These are phyloP conservation scores for Amaranthus hypochondriacus DNA, from an alignment of 148 eudicot species.

Conservation along the genomic window DNA sequence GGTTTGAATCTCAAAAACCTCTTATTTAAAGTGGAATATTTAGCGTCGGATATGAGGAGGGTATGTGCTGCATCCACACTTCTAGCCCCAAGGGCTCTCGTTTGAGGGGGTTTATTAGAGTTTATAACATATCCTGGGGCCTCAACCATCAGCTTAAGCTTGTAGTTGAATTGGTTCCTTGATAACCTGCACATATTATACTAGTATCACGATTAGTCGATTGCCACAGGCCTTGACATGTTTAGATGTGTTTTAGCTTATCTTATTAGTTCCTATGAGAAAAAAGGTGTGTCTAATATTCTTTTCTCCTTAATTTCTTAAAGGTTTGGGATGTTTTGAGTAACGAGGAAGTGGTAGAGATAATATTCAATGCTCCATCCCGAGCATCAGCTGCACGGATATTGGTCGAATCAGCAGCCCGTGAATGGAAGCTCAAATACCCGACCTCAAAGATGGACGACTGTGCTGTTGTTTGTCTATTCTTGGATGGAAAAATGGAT, in stretches of 20 bases:
- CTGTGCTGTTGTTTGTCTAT: slow-evolving; percentile 90
- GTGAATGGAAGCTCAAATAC: slow-evolving; percentile 89
- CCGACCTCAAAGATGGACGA: slow-evolving; percentile 98
- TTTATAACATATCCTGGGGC: background rate
- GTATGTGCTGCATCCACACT: too few relatives aligned
- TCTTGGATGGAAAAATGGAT: slow-evolving; percentile 87
- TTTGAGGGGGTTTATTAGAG: background rate
- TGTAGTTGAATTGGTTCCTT: too few relatives aligned
- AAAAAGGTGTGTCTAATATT: too few relatives aligned
- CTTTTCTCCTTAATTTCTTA: background rate
- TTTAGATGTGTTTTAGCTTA: background rate
- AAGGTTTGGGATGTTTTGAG: slow-evolving; percentile 98
- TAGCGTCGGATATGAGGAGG: too few relatives aligned
- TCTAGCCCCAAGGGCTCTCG: background rate
- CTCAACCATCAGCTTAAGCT: too few relatives aligned
- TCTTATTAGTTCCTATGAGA: background rate
- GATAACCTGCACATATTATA: too few relatives aligned
- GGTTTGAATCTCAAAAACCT: too few relatives aligned
- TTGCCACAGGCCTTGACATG: background rate
- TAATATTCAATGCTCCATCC: slow-evolving; percentile 62
- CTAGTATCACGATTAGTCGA: too few relatives aligned
- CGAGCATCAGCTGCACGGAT: slow-evolving; percentile 80
- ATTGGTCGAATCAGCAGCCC: slow-evolving; percentile 79
- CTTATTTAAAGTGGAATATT: too few relatives aligned
- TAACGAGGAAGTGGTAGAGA: slow-evolving; percentile 89